phyloP scores from a whole-genome alignment of 257 asterid genomes.

The Nicotiana obtusifolia region DNA sequence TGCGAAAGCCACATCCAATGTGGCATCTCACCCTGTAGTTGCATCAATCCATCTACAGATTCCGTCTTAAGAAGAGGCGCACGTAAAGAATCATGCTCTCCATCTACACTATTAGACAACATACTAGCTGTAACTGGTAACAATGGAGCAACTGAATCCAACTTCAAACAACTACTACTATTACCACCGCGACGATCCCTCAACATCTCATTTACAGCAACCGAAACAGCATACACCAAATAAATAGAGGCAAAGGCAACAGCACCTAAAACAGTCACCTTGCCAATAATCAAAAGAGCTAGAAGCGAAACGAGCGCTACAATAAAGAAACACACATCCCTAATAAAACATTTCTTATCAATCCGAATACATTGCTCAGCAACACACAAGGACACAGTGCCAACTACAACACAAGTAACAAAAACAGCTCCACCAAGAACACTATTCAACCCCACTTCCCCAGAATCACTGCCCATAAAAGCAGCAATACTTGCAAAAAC shows the following conservation, averaged over 20 bases:
- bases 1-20: slow-evolving; percentile 62
- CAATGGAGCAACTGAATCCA: slow-evolving; percentile 29
- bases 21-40: slow-evolving; percentile 35
- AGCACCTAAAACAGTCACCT: slow-evolving; percentile 58
- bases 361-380: slow-evolving; percentile 43
- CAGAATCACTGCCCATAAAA: slow-evolving; percentile 56
- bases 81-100: slow-evolving; percentile 19
- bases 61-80: slow-evolving; percentile 20
- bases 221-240: slow-evolving; percentile 43
- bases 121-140: slow-evolving; percentile 30
- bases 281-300: slow-evolving; percentile 42
- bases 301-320: slow-evolving; percentile 37
- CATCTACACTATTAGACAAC: slow-evolving; percentile 11
- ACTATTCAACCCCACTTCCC: slow-evolving; percentile 71
- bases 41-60: slow-evolving; percentile 27
- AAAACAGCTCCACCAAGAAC: slow-evolving; percentile 89
- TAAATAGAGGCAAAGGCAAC: slow-evolving; percentile 50
- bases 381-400: slow-evolving; percentile 48
- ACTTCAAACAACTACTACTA: slow-evolving; percentile 26
- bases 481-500: slow-evolving; percentile 85
- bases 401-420: slow-evolving; percentile 70
- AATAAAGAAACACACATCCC: slow-evolving; percentile 65
- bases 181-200: slow-evolving; percentile 21
- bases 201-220: slow-evolving; percentile 50
- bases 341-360: slow-evolving; percentile 63